phyloP scores from a whole-genome alignment of 2,329 filamentous ascomycete genomes.

The Rhinocladiella mackenziei region DNA sequence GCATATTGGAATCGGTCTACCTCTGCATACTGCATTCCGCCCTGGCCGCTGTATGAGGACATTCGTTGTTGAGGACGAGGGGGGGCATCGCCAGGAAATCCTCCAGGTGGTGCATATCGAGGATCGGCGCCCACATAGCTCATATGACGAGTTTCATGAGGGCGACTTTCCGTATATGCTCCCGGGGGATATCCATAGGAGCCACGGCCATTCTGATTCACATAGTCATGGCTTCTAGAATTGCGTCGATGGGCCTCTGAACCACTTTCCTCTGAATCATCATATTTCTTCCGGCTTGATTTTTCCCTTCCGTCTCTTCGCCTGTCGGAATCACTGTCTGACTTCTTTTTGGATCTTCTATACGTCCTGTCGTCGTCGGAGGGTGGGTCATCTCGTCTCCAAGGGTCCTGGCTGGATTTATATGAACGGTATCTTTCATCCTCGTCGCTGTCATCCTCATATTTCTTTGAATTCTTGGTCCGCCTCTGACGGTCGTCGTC shows the following conservation, averaged over 20 bases:
- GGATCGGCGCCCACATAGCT: conserved; percentile 38
- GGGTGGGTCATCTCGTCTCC: conserved; percentile 11
- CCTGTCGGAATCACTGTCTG: conserved; percentile 22
- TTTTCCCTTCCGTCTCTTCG: conserved; percentile 14
- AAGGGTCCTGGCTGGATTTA: conserved; percentile 11
- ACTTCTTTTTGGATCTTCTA: conserved; percentile 17
- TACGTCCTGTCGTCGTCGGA: conserved; percentile 23
- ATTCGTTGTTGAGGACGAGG: too few species aligned
- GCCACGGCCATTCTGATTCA: conserved; percentile 1
- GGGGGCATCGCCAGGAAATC: conserved; percentile 13
- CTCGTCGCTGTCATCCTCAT: conserved; percentile 24
- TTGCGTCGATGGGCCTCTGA: conserved; percentile 14
- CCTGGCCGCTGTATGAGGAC: conserved; percentile 25
- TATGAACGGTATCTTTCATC: conserved; percentile 21
- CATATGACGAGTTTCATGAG: conserved; percentile 18
- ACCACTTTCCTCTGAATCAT: conserved; percentile 18
- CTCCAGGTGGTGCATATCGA: conserved; percentile 40
- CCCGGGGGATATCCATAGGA: conserved; percentile 8
- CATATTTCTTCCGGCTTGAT: conserved; percentile 14
- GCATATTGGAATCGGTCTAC: conserved; percentile 35
- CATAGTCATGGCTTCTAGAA: conserved; percentile 2
- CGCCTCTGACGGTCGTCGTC: conserved; percentile 30
- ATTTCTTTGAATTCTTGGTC: conserved; percentile 31
- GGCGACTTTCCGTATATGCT: conserved; percentile 11
- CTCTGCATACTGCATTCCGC: conserved; percentile 30